Percentiles rank a stretch among this genome's conserved stretches.
Conservation (phyloP, 305 asterid genomes). For the Fraxinus sp. region DNA sequence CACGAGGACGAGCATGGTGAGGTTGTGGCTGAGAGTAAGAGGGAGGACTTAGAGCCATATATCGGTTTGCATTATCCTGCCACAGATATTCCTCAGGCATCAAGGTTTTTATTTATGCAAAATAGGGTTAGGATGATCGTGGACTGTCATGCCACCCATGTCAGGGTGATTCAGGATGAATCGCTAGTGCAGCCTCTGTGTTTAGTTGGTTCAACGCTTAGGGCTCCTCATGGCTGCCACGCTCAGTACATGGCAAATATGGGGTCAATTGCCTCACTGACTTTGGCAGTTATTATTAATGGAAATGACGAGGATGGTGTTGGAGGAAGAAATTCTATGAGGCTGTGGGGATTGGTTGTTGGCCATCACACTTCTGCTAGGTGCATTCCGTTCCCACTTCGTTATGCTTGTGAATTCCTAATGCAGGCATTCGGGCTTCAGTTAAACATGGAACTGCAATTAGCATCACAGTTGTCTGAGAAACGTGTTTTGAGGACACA, state of each 20-base stretch:
- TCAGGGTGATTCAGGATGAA: conserved; percentile 68
- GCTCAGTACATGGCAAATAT: conserved; percentile 93
- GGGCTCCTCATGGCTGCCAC: conserved; percentile 93
- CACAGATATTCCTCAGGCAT: conserved; percentile 93
- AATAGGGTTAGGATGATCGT: conserved; percentile 90
- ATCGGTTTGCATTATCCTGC: conserved; percentile 90
- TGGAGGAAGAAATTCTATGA: conserved; percentile 64
- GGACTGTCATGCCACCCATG: conserved; percentile 68
- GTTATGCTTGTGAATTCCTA: conserved; percentile 87
- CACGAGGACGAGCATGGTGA: conserved; percentile 95
- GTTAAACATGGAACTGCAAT: conserved; percentile 83
- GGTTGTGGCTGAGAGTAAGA: conserved; percentile 84
- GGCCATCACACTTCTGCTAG: conserved; percentile 84
- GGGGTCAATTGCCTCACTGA: conserved; percentile 86
- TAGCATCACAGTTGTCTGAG: conserved; percentile 71
- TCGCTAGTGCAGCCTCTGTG: conserved; percentile 75
- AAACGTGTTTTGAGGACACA: conserved; percentile 81
- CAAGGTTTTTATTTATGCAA: conserved; percentile 86
- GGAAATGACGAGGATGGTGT: conserved; percentile 72
- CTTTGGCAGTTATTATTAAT: conserved; percentile 70
- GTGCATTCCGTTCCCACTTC: conserved; percentile 72
- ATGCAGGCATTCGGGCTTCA: conserved; percentile 97
- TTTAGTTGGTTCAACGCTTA: conserved; percentile 82
- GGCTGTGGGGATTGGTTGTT: conserved; percentile 94
- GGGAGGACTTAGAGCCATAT: conserved; percentile 80